Evolutionary conservation across 192 early-diverging fungal species (phyloP), one percentile per base, ranked within the genome.

Genomic region (Lobosporangium transversale): DNA sequence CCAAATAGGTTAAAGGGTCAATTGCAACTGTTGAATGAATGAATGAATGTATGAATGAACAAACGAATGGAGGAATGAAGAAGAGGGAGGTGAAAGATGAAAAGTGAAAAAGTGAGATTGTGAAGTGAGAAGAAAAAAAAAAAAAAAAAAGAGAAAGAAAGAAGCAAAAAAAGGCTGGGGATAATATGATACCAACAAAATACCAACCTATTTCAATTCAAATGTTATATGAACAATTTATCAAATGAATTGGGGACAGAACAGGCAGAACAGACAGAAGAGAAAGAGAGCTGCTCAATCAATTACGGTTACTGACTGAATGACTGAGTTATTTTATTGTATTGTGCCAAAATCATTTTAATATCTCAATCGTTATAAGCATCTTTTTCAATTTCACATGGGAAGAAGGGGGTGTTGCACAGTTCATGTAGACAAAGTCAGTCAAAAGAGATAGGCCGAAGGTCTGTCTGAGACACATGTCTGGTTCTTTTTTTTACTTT

Each of bases 121-220:
- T 30, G 7, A 32, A 23, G 9, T 36, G 23, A 17, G 56, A 43
- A 44, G 4, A 7, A 20, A 20, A 24, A 20, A 15, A 20, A 23
- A 37, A 53, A 24, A 24, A 20, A 43, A 45, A 42, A 23, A 55
- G 53, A 65, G 43, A 56, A 32, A 47, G 33, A 29, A 12, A 55
- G 26, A 55, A 53, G 36, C 20, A 58, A 21, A n/a, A 21, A 29
- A 8, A 36, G 21, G 12, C 37, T 40, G 37, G n/a, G n/a, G n/a
- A n/a, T n/a, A n/a, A n/a, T n/a, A n/a, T n/a, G n/a, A n/a, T 20
- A 45, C 14, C 44, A 45, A 15, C 5, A 14, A 4, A 45, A 45
- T 45, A 20, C 44, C 44, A 3, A 3, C 44, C 44, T 45, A 20
- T 9, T 14, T 45, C 15, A 20, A 14, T 20, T n/a, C n/a, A n/a